A percentile compares a stretch with the other conserved stretches of the same genome.
phyloP scores from a whole-genome alignment of 495 filamentous ascomycete species.

The Hyaloscypha finlandica region DNA sequence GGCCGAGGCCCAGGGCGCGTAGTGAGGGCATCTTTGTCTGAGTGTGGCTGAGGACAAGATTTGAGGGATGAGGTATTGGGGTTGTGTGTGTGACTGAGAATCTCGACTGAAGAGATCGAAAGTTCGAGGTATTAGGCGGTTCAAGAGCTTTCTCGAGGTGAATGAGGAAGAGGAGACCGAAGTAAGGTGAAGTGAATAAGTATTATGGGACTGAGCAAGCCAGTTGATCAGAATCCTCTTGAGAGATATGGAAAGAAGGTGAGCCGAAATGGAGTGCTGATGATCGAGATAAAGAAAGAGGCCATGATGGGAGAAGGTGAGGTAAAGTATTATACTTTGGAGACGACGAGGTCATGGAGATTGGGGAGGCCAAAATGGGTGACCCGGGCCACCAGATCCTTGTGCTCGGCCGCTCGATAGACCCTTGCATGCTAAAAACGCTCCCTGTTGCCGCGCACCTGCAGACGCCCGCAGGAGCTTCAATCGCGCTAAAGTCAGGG shows the following conservation, averaged over 20 bases:
- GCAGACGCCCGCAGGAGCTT: not conserved
- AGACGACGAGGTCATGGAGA: not conserved
- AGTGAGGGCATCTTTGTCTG: slow-evolving; percentile 23
- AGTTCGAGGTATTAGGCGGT: not conserved
- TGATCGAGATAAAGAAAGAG: not conserved
- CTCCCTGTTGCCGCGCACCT: not conserved
- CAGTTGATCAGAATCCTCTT: not conserved
- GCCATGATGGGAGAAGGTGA: not conserved
- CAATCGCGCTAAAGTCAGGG: not conserved
- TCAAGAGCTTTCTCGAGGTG: not conserved
- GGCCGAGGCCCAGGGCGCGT: slow-evolving; percentile 20
- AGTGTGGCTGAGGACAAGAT: not conserved
- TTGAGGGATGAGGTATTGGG: not conserved
- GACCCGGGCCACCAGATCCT: not conserved
- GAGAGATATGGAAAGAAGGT: not conserved
- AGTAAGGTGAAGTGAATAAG: not conserved
- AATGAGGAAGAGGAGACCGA: not conserved
- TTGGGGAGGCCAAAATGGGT: not conserved
- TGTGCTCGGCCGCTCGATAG: not conserved
- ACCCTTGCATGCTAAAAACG: not conserved
- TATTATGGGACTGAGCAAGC: not conserved
- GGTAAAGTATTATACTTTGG: not conserved
- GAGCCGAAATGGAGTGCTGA: not conserved
- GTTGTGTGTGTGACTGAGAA: not conserved
- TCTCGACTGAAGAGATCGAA: not conserved